phyloP scores from a whole-genome alignment of 805 yeast species.

The Metschnikowia lachancei region DNA sequence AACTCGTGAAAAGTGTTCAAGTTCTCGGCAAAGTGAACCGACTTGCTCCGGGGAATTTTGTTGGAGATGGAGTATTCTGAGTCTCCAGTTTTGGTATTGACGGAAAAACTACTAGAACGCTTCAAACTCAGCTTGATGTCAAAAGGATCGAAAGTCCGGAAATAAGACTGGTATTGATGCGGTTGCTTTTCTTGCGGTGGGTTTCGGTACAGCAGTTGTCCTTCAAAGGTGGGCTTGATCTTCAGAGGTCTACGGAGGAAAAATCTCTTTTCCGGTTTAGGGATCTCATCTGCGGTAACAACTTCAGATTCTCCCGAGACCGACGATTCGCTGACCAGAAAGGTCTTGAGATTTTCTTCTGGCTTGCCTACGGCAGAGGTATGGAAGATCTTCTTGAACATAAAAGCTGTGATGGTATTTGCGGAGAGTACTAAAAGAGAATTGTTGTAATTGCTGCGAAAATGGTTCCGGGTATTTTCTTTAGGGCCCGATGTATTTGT shows the following conservation, averaged over 20 bases:
- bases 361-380: constrained; percentile 7
- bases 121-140: constrained; percentile 9
- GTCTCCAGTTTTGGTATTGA: constrained; percentile 2
- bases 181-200: too few species aligned
- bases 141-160: constrained; percentile 16
- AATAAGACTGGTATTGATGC: background rate
- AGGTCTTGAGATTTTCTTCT: background rate
- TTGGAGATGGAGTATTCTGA: background rate
- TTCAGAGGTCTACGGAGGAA: constrained; percentile 13
- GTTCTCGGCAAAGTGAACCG: constrained; percentile 19
- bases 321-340: constrained; percentile 5
- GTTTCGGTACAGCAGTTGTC: background rate
- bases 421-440: background rate
- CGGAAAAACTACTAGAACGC: constrained; percentile 16
- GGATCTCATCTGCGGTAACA: constrained; percentile 7
- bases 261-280: constrained; percentile 13
- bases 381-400: constrained; percentile 18
- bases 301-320: constrained; percentile 14
- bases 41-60: constrained; percentile 16
- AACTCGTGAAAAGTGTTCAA: constrained; percentile 15
- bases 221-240: background rate
- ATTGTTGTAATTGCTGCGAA: constrained; percentile 5
- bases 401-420: constrained; percentile 7
- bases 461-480: background rate
- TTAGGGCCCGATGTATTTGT: background rate